phyloP scores from a whole-genome alignment of 805 yeast species.

The Saccharomyces mikatae region DNA sequence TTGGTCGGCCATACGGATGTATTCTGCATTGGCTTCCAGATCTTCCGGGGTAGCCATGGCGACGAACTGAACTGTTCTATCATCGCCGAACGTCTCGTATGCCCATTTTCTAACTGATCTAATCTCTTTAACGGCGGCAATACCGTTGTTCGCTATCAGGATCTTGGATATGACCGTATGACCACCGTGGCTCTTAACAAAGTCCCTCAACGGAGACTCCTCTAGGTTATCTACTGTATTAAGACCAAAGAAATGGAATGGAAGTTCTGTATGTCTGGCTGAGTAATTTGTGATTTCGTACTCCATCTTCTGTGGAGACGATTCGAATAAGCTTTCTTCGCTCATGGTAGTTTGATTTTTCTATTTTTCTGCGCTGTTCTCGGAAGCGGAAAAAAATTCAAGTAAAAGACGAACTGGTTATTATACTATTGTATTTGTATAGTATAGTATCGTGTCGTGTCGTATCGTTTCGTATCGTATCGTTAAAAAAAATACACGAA shows the following conservation, averaged over 20 bases:
- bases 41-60: conserved; percentile 99
- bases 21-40: conserved; percentile 91
- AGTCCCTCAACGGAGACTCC: conserved; percentile 70
- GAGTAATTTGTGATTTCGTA: conserved; percentile 28
- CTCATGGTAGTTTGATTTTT: conserved; percentile 25
- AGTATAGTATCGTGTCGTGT: background rate
- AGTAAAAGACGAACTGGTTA: background rate
- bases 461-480: background rate
- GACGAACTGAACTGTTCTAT: conserved; percentile 84
- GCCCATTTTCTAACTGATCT: conserved; percentile 98
- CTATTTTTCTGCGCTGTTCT: background rate
- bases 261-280: conserved; percentile 36
- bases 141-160: conserved; percentile 96
- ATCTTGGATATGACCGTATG: conserved; percentile 89
- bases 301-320: conserved; percentile 24
- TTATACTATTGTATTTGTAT: background rate
- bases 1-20: conserved; percentile 98
- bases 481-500: background rate
- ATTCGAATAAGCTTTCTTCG: conserved; percentile 36
- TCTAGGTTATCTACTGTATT: conserved; percentile 72
- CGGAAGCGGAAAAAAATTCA: conserved; percentile 5
- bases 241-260: conserved; percentile 73
- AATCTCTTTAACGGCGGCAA: conserved; percentile 97
- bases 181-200: conserved; percentile 79
- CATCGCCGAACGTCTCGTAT: conserved; percentile 96